phyloP scores from a whole-genome alignment of 1,284 basidiomycete genomes.

The Veloporphyrellus conicus region DNA sequence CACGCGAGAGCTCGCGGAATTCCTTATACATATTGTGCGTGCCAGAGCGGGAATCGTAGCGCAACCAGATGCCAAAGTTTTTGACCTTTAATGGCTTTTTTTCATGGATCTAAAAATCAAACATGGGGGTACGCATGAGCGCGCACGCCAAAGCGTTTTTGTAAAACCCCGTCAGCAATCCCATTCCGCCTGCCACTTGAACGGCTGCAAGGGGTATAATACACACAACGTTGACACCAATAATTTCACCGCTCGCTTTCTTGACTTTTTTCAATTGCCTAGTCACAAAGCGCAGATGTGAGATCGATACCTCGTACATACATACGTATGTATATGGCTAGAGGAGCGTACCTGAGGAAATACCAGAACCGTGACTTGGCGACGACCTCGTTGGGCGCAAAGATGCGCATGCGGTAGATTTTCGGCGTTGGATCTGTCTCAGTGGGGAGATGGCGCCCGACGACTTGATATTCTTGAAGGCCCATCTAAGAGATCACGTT shows the following conservation, averaged over 20 bases:
- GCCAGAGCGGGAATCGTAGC: conserved; percentile 96
- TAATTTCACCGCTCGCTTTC: conserved; percentile 98
- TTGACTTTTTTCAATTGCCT: conserved; percentile 99
- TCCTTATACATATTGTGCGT: conserved; percentile 99
- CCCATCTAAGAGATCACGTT: conserved; percentile 38
- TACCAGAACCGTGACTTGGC: conserved; percentile 99
- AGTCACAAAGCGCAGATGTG: background rate
- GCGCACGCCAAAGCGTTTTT: conserved; percentile 6
- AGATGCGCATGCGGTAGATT: conserved; percentile 99
- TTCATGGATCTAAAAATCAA: conserved; percentile 77
- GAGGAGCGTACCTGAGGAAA: conserved; percentile 72
- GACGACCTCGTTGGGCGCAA: conserved; percentile 96
- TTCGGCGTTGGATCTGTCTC: conserved; percentile 91
- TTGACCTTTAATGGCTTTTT: conserved; percentile 97
- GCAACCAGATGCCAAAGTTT: conserved; percentile 99
- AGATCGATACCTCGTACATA: too few relatives aligned
- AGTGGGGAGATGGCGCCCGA: conserved; percentile 95
- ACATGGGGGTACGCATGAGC: too few relatives aligned
- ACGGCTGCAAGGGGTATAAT: conserved; percentile 66
- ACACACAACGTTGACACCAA: conserved; percentile 95
- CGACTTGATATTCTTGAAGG: conserved; percentile 87
- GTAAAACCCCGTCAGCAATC: conserved; percentile 47
- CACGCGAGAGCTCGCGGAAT: conserved; percentile 93
- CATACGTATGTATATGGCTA: background rate
- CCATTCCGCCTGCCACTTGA: conserved; percentile 81